These are phyloP conservation scores for Raphidocelis subcapitata DNA, from an alignment of 139 green algal species.

Conservation along the genomic window DNA sequence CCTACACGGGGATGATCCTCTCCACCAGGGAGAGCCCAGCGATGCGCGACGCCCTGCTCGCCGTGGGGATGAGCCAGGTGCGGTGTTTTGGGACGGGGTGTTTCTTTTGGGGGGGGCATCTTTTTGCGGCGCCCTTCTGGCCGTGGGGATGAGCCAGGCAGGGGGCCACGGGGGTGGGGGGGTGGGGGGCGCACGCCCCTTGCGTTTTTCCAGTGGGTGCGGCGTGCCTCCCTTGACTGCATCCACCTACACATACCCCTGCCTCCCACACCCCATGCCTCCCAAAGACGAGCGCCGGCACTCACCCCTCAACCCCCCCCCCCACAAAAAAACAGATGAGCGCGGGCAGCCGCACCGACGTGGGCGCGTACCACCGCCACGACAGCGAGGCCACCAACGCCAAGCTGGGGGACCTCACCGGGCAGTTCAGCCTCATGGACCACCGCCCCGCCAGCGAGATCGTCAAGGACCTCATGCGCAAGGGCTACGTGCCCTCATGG, in stretches of 20 bases:
- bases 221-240: neutral
- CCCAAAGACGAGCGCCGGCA: constrained; percentile 44
- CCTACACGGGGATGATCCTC: constrained; percentile 78
- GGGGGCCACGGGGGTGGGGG: too few species aligned
- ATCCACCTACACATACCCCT: neutral
- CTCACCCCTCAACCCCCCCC: too few species aligned
- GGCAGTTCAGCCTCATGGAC: constrained; percentile 66
- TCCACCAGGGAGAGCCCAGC: constrained; percentile 56
- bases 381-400: constrained; percentile 44
- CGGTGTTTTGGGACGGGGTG: too few species aligned
- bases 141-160: too few species aligned
- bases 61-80: too few species aligned
- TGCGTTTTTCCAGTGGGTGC: too few species aligned
- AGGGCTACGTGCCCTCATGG: constrained; percentile 70
- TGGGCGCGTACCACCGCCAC: constrained; percentile 65
- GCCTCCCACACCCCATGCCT: constrained; percentile 1
- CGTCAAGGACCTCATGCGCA: constrained; percentile 62
- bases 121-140: too few species aligned
- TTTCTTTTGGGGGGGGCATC: too few species aligned
- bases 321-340: constrained; percentile 71
- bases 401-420: constrained; percentile 52
- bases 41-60: constrained; percentile 61
- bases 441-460: constrained; percentile 46
- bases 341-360: constrained; percentile 64
- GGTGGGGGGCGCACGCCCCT: too few species aligned